Evolutionary conservation across 2,329 filamentous ascomycete species (phyloP).

Genomic region (Colletotrichum tropicale): DNA sequence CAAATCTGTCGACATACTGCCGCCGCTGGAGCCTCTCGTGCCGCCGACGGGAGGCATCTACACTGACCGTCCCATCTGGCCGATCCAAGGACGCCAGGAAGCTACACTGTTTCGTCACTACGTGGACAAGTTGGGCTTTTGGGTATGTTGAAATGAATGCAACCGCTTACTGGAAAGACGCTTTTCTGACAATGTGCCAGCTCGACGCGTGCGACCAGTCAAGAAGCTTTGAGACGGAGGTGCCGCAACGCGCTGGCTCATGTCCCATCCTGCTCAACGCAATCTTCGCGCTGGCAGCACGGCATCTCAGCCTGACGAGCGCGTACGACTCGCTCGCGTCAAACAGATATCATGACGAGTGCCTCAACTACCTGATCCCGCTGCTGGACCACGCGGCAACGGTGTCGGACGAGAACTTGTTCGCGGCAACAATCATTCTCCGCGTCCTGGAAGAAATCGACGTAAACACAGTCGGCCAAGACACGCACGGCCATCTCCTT

Average conservation of each 20-base stretch:
- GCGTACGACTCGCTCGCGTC: constrained; percentile 53
- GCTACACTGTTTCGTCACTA: constrained; percentile 38
- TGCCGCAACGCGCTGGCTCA: constrained; percentile 55
- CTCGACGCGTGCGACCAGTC: constrained; percentile 46
- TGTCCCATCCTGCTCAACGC: constrained; percentile 60
- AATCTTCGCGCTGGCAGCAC: constrained; percentile 59
- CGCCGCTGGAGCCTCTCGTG: constrained; percentile 3
- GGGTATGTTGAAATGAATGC: constrained; percentile 28
- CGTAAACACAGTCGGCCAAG: constrained; percentile 40
- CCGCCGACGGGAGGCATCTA: constrained; percentile 23
- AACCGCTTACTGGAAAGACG: not conserved
- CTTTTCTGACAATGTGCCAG: constrained; percentile 27
- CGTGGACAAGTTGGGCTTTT: constrained; percentile 37
- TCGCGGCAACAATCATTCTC: constrained; percentile 61
- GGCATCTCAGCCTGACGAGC: constrained; percentile 55
- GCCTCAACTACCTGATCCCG: constrained; percentile 53
- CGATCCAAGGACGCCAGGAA: constrained; percentile 33
- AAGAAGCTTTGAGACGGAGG: constrained; percentile 56
- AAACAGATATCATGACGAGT: constrained; percentile 58
- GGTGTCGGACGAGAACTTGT: constrained; percentile 53
- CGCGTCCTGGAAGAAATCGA: constrained; percentile 62
- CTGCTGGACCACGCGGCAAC: constrained; percentile 44
- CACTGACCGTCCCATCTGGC: constrained; percentile 25
- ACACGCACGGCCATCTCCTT: constrained; percentile 50
- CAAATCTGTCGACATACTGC: not conserved